Percentiles rank a stretch among this genome's conserved stretches.
These are phyloP conservation scores for Amesomyces nigricolor DNA, from an alignment of 2,329 filamentous ascomycete genomes.

Conservation along the genomic window DNA sequence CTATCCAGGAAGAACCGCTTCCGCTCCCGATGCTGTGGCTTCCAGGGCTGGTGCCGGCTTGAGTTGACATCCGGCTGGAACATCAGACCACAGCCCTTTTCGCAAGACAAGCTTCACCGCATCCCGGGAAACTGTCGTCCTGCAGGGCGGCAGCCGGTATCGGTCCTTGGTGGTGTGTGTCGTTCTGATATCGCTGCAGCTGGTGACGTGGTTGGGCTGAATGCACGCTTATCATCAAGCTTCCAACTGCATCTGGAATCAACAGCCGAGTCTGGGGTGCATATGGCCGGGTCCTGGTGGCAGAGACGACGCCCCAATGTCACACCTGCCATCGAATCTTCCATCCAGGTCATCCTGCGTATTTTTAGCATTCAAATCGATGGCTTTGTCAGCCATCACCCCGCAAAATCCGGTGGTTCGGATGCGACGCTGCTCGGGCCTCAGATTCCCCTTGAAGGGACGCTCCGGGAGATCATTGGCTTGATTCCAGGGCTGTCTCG, in stretches of 20 bases:
- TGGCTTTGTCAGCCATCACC: conserved; percentile 7
- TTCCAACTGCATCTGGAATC: not conserved
- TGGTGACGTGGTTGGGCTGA: not conserved
- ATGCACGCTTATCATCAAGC: not conserved
- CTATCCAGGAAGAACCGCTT: not conserved
- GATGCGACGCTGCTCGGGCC: conserved; percentile 3
- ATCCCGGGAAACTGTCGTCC: too few species aligned
- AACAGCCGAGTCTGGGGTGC: not conserved
- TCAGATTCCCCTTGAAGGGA: not conserved
- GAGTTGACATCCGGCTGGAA: too few species aligned
- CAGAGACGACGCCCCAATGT: too few species aligned
- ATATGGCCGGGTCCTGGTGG: not conserved
- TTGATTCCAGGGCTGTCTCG: not conserved
- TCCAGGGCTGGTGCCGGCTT: too few species aligned
- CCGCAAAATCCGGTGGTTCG: conserved; percentile 1
- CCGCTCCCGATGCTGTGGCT: not conserved
- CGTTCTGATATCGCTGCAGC: too few species aligned
- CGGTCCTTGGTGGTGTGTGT: too few species aligned
- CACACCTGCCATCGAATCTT: too few species aligned
- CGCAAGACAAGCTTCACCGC: too few species aligned
- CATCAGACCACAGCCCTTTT: too few species aligned
- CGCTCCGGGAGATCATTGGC: not conserved
- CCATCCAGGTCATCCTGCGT: too few species aligned
- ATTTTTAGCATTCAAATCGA: not conserved
- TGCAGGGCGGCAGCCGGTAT: too few species aligned